Evolutionary conservation across 805 yeast genomes (phyloP).

Genomic region (Yarrowia osloensis): DNA sequence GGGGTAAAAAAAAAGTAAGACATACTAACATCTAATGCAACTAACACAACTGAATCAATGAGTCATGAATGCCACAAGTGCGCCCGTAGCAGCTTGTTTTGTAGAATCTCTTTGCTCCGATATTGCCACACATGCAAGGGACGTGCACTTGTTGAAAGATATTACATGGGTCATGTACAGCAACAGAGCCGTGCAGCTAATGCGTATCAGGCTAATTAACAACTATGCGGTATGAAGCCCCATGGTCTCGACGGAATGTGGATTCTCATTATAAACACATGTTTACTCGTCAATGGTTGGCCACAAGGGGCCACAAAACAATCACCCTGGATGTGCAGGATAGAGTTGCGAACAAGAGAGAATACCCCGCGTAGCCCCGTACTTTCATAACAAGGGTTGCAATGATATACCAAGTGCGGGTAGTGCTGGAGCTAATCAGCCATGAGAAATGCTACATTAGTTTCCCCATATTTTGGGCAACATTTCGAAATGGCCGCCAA

Average conservation of each 20-base stretch:
- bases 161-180: too few relatives aligned
- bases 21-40: neutral
- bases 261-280: too few relatives aligned
- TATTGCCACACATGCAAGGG: conserved; percentile 1
- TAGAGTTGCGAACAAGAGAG: neutral
- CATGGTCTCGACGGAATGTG: too few relatives aligned
- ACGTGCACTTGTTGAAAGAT: neutral
- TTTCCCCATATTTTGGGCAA: neutral
- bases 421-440: too few relatives aligned
- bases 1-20: neutral
- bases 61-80: neutral
- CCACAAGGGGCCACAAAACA: too few relatives aligned
- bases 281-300: neutral
- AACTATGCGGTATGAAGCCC: too few relatives aligned
- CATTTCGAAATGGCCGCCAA: too few relatives aligned
- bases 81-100: neutral
- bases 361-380: neutral
- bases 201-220: too few relatives aligned
- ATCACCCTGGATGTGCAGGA: too few relatives aligned
- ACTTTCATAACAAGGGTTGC: neutral
- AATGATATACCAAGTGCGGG: neutral
- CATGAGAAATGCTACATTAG: neutral
- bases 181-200: neutral
- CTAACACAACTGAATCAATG: conserved; percentile 2
- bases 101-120: neutral